Conservation (phyloP, 495 filamentous ascomycete species). For the Talaromyces wortmannii region DNA sequence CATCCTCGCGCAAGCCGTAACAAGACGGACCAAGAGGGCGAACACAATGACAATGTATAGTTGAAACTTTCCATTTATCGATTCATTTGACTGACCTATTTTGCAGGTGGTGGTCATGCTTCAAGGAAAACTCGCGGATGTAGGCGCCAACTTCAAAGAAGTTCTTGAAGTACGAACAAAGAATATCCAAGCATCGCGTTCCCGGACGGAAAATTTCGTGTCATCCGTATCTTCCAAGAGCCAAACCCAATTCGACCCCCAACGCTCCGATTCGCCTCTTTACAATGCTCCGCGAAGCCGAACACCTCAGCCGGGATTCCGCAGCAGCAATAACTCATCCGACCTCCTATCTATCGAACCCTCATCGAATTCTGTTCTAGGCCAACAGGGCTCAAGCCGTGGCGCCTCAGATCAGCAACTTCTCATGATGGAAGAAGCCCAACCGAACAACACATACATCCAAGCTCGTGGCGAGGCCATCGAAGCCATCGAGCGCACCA, state of each 20-base stretch:
- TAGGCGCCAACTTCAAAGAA: slow-evolving; percentile 92
- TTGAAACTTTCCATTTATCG: no score
- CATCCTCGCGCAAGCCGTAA: slow-evolving; percentile 54
- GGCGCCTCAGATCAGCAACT: slow-evolving; percentile 79
- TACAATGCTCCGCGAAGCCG: slow-evolving; percentile 74
- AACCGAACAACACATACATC: slow-evolving; percentile 80
- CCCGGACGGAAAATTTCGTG: slow-evolving; percentile 92
- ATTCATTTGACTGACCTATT: slow-evolving; percentile 12
- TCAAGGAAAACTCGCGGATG: slow-evolving; percentile 91
- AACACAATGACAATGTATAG: slow-evolving; percentile 89
- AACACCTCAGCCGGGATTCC: slow-evolving; percentile 52
- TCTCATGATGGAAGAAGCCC: slow-evolving; percentile 89
- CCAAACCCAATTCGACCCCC: slow-evolving; percentile 50
- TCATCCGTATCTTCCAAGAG: slow-evolving; percentile 79
- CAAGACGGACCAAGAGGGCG: slow-evolving; percentile 74
- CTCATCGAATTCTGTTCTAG: slow-evolving; percentile 46
- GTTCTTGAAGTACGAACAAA: slow-evolving; percentile 95
- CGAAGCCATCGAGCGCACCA: slow-evolving; percentile 93
- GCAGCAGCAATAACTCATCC: slow-evolving; percentile 36
- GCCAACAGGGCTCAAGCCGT: slow-evolving; percentile 24
- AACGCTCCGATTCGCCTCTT: slow-evolving; percentile 67
- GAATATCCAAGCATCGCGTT: slow-evolving; percentile 92
- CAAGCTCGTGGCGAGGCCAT: slow-evolving; percentile 92
- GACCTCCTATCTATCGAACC: slow-evolving; percentile 87
- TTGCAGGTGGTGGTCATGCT: slow-evolving; percentile 74